A percentile compares a stretch with the other conserved stretches of the same genome.
Conservation (phyloP, 129 eudicot genomes). For the Flaveria brownii region DNA sequence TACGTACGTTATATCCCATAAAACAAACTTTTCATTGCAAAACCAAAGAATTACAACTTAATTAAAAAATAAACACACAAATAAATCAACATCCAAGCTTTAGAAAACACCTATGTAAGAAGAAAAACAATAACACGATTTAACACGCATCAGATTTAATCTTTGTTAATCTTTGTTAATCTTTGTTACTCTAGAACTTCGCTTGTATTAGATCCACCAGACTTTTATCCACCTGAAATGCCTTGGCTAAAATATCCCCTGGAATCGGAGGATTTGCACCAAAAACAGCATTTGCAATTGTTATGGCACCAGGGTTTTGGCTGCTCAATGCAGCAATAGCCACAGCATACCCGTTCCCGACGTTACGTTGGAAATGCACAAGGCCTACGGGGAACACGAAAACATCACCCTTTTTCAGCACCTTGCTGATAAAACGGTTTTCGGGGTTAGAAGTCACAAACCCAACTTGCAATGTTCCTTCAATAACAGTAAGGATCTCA, state of each 20-base stretch:
- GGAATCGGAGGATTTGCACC: slow-evolving; percentile 45
- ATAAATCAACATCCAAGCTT: background rate
- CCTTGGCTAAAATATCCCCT: slow-evolving; percentile 35
- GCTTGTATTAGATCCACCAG: slow-evolving; percentile 37
- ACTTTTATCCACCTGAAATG: slow-evolving; percentile 44
- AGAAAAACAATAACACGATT: slow-evolving; percentile 9
- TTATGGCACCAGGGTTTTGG: slow-evolving; percentile 49
- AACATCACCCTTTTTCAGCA: slow-evolving; percentile 49
- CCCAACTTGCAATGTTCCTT: slow-evolving; percentile 44
- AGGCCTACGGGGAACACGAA: slow-evolving; percentile 52
- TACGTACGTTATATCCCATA: background rate
- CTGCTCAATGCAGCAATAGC: slow-evolving; percentile 48
- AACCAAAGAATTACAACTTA: slow-evolving; percentile 15
- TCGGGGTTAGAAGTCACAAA: slow-evolving; percentile 48
- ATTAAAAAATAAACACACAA: slow-evolving; percentile 4
- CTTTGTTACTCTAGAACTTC: slow-evolving; percentile 29
- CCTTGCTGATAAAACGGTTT: slow-evolving; percentile 40
- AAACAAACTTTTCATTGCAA: slow-evolving; percentile 18
- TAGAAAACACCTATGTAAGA: background rate
- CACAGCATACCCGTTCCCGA: slow-evolving; percentile 37
- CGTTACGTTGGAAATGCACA: slow-evolving; percentile 47
- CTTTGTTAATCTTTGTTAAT: too few species aligned
- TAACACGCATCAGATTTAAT: background rate
- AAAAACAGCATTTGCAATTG: slow-evolving; percentile 40
- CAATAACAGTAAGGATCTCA: slow-evolving; percentile 43